These are phyloP conservation scores for Rhizodiscina lignyota DNA, from an alignment of 495 filamentous ascomycete species.

Conservation along the genomic window DNA sequence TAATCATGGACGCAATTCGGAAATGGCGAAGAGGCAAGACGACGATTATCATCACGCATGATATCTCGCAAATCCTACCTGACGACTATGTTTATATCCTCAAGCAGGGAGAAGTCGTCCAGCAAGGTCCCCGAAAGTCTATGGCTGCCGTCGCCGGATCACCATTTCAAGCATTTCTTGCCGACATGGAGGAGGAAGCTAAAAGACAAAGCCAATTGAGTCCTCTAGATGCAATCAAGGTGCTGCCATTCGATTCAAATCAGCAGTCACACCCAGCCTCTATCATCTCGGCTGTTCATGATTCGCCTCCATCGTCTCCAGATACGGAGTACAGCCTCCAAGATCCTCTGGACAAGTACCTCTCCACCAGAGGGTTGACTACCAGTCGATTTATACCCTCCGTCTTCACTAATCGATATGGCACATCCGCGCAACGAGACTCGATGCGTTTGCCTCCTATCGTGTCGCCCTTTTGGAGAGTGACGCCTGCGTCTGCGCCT, in stretches of 20 bases:
- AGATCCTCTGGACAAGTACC: too few relatives aligned
- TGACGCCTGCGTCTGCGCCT: constrained; percentile 6
- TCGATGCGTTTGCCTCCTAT: constrained; percentile 1
- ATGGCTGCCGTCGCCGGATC: constrained; percentile 24
- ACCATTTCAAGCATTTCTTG: constrained; percentile 16
- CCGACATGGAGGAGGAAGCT: constrained; percentile 2
- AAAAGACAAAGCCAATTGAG: too few relatives aligned
- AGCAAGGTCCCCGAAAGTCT: constrained; percentile 43
- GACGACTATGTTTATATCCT: constrained; percentile 71
- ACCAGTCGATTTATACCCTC: not conserved
- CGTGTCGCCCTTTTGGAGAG: constrained; percentile 3
- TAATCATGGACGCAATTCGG: constrained; percentile 23
- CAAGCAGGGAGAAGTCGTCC: constrained; percentile 49
- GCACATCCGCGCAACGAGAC: not conserved
- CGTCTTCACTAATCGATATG: constrained; percentile 1
- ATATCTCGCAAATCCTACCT: constrained; percentile 60
- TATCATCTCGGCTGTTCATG: too few relatives aligned
- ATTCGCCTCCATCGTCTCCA: too few relatives aligned
- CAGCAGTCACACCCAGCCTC: too few relatives aligned
- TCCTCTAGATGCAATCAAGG: too few relatives aligned
- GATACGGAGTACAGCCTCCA: too few relatives aligned
- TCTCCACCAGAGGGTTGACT: too few relatives aligned
- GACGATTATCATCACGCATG: constrained; percentile 50
- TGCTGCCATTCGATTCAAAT: too few relatives aligned
- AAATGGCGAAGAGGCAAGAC: constrained; percentile 24